These are phyloP conservation scores for Rhizopus arrhizus DNA, from an alignment of 371 early-diverging fungal species.

Conservation along the genomic window DNA sequence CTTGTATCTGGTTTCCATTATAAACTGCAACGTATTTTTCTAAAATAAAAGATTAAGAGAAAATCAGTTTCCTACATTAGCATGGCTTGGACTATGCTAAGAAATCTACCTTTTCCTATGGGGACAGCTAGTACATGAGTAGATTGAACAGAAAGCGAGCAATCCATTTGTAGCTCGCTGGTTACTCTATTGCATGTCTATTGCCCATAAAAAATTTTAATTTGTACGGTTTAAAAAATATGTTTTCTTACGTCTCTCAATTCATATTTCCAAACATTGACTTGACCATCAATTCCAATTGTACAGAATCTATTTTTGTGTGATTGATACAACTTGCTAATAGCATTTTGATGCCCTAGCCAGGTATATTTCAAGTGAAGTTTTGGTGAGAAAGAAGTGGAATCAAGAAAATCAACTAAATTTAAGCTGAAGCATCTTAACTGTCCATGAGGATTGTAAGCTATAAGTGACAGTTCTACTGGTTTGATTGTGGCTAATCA, in stretches of 20 bases:
- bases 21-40: conserved; percentile 43
- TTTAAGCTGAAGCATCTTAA: conserved; percentile 71
- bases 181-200: conserved; percentile 36
- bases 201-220: not conserved
- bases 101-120: conserved; percentile 34
- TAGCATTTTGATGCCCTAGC: conserved; percentile 66
- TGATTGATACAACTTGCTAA: conserved; percentile 42
- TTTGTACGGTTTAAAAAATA: not conserved
- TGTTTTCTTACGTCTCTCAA: conserved; percentile 32
- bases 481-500: conserved; percentile 62
- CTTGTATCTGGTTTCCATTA: conserved; percentile 32
- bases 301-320: conserved; percentile 55
- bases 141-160: conserved; percentile 27
- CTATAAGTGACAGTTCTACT: conserved; percentile 68
- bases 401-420: conserved; percentile 77
- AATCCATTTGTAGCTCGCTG: conserved; percentile 37
- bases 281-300: conserved; percentile 54
- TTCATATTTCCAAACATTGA: conserved; percentile 63
- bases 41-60: conserved; percentile 13
- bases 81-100: not conserved
- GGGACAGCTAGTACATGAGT: conserved; percentile 29
- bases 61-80: not conserved
- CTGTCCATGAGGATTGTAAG: conserved; percentile 62
- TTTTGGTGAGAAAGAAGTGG: conserved; percentile 59
- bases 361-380: conserved; percentile 67